Evolutionary conservation across 805 yeast species (phyloP), one percentile per base, ranked within the genome.

Genomic region (Schwanniomyces pseudopolymorphus): DNA sequence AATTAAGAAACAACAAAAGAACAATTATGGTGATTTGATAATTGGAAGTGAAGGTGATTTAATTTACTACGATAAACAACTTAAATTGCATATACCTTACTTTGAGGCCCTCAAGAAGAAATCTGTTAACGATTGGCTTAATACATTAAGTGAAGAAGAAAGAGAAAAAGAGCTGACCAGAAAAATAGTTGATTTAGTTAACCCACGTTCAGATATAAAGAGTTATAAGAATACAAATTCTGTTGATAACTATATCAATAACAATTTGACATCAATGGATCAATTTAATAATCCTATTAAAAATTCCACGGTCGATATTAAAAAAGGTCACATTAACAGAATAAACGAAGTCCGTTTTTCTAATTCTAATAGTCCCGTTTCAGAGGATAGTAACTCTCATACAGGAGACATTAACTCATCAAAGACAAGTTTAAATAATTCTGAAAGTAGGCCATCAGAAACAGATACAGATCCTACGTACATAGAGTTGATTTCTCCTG

Each of bases 1-100:
- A 35, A 74, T 92, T 44, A 83, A 83, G 55, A 85, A 77, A 35
- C 70, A 75, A 39, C 89, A 84, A 21, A 59, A 57, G 49, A 33
- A 55, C 51, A 55, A 65, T 42, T 66, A 68, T 41, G 69, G 66
- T 57, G 88, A 87, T 56, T 78, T 85, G 56, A 75, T 81, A 61
- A 75, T 81, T 47, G 79, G 85, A 5, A 84, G 84, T 42, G 89
- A 85, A 50, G 92, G 92, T 50, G 87, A 85, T 36, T 74, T 89
- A 49, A 83, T 83, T n/a, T 78, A 73, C 47, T 79, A 84, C 59
- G 87, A 91, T 48, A 79, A 77, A 51, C 76, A 72, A 24, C 66
- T 81, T 8, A 72, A 77, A 35, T 71, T 51, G 45, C 79, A 76
- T 49, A 46, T 54, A 3, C 60, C 67, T 2, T 77, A 77, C 53